Base-by-base conservation (phyloP, 176 grass and related monocot genomes). In the Oryza glaberrima region DNA sequence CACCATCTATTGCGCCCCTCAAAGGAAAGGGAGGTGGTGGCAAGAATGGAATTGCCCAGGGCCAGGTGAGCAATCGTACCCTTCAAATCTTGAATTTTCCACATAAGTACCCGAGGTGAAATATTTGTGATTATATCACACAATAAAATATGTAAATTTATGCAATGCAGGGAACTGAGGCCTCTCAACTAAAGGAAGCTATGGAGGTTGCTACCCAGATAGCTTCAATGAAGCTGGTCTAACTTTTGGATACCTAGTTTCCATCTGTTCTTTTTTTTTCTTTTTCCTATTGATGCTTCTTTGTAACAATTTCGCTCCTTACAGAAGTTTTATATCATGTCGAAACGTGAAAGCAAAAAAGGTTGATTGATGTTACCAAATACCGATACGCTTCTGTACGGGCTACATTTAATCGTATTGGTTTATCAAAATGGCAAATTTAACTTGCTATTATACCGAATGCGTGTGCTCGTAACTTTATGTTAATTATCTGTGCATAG, bases 21-120 rank as follows among this genome's bases (percentile, higher is more conserved):
- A 94, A 92, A 13, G 93, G 96, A 79, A 95, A 82, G 58, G 96
- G 96, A 19, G 96, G 93, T 30, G 93, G 96, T 9, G 93, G 91
- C 81, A 98, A 98, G 81, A 98, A 95, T 45, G 93, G 93, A 0
- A 32, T 90, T 30, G 96, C 96, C 11, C 91, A 98, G 74, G 96
- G 96, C 69, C 96, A 98, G 91, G 96, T 98, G 77, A 83, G 56
- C 63, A 60, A 9, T 11, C 43, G 26, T 30, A 7, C 20, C 72
- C 4, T 4, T 28, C 5, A 11, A 49, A 44, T 58, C 64, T 81
- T 5, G 12, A 16, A 28, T 61, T 7, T 61, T 61, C 7, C 56
- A 61, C 20, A 10, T 9, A 19, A n/a, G 54, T 65, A 9, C 1
- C 6, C 17, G 1, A 26, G 3, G 38, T 58, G 25, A n/a, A 70